These are phyloP conservation scores for Debaryomycetaceae sp. DNA, from an alignment of 1,139 yeast genomes.

Conservation along the genomic window DNA sequence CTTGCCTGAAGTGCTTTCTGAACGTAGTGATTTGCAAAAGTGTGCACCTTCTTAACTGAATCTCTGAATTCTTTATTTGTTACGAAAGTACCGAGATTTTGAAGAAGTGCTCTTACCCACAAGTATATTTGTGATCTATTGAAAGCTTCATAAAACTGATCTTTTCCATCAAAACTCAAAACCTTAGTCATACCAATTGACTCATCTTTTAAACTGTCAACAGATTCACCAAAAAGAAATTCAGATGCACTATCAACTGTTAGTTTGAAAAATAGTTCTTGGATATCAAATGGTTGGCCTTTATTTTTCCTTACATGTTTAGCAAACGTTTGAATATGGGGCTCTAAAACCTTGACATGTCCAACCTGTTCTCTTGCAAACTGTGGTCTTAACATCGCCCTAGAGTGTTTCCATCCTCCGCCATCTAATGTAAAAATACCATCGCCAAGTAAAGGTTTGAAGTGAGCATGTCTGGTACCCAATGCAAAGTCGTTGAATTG, in stretches of 20 bases:
- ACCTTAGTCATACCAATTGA: slow-evolving; percentile 15
- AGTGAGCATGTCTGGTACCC: slow-evolving; percentile 44
- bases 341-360: slow-evolving; percentile 46
- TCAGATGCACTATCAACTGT: slow-evolving; percentile 61
- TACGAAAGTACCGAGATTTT: slow-evolving; percentile 31
- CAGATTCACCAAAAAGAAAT: slow-evolving; percentile 56
- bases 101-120: slow-evolving; percentile 36
- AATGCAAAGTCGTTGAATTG: slow-evolving; percentile 51
- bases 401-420: slow-evolving; percentile 55
- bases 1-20: slow-evolving; percentile 25
- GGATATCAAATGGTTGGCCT: slow-evolving; percentile 43
- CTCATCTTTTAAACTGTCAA: slow-evolving; percentile 34
- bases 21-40: slow-evolving; percentile 19
- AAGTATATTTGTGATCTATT: slow-evolving; percentile 36
- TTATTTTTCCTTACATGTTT: slow-evolving; percentile 25
- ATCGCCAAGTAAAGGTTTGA: slow-evolving; percentile 48
- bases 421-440: slow-evolving; percentile 59
- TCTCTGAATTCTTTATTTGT: slow-evolving; percentile 28
- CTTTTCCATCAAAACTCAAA: slow-evolving; percentile 25
- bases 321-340: slow-evolving; percentile 40
- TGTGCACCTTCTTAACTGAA: slow-evolving; percentile 1
- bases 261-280: slow-evolving; percentile 45
- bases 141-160: slow-evolving; percentile 43
- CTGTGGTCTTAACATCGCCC: slow-evolving; percentile 59
- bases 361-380: slow-evolving; percentile 55